Percentiles rank a stretch among this genome's conserved stretches.
phyloP scores from a whole-genome alignment of 257 asterid genomes.

The Scutellaria minor region DNA sequence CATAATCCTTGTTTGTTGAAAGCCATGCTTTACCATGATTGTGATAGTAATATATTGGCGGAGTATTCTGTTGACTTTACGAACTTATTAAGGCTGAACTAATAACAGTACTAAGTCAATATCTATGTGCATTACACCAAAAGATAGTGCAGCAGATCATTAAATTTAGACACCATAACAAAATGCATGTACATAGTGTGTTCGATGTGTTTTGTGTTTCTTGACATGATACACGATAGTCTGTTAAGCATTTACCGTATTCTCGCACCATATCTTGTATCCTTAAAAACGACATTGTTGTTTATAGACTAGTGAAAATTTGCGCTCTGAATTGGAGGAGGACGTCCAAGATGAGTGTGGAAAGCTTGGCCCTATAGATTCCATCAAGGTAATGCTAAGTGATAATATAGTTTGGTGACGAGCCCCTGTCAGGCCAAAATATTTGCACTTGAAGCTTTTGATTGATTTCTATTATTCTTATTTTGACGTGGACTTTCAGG shows the following conservation, averaged over 20 bases:
- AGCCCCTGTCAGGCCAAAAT: background rate
- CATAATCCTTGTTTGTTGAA: background rate
- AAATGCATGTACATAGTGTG: background rate
- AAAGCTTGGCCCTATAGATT: slow-evolving; percentile 85
- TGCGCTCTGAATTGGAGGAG: slow-evolving; percentile 75
- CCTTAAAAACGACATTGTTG: slow-evolving; percentile 25
- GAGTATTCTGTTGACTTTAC: background rate
- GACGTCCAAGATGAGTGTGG: slow-evolving; percentile 85
- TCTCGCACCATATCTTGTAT: slow-evolving; percentile 8
- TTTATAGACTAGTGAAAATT: slow-evolving; percentile 70
- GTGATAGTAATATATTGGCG: background rate
- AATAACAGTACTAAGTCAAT: background rate
- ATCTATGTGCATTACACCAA: background rate
- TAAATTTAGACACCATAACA: background rate
- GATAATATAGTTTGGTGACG: background rate
- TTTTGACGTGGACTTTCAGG: slow-evolving; percentile 47
- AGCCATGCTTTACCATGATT: slow-evolving; percentile 9
- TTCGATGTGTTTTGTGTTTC: background rate
- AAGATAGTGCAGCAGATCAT: background rate
- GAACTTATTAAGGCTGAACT: background rate
- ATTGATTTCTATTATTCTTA: slow-evolving; percentile 21
- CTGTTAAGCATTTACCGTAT: background rate
- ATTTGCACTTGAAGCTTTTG: slow-evolving; percentile 3
- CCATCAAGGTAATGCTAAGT: slow-evolving; percentile 63
- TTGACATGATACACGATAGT: background rate